Percentiles rank a stretch among this genome's conserved stretches.
These are phyloP conservation scores for Cucumis hystrix DNA, from an alignment of 306 rosid species.

Conservation along the genomic window DNA sequence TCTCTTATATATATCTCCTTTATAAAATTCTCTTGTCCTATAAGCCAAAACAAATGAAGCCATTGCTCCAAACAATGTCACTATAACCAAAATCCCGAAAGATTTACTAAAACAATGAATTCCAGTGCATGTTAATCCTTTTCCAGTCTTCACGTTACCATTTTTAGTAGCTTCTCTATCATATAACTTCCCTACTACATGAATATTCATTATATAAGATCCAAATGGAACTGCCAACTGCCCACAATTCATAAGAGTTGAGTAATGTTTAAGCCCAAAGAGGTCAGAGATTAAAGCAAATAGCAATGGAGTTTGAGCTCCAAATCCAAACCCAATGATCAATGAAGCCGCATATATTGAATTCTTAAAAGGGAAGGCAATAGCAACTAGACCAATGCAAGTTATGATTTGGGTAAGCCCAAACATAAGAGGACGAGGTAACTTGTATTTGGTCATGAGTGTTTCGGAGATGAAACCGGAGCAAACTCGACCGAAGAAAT, in stretches of 20 bases:
- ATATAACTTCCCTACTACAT: background rate
- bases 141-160: background rate
- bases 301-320: slow-evolving; percentile 19
- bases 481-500: slow-evolving; percentile 25
- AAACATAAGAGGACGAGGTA: slow-evolving; percentile 21
- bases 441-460: slow-evolving; percentile 4
- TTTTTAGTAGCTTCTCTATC: background rate
- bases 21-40: slow-evolving; percentile 3
- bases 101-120: background rate
- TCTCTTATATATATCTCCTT: slow-evolving; percentile 9
- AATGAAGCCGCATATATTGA: slow-evolving; percentile 11
- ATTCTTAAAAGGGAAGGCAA: slow-evolving; percentile 15
- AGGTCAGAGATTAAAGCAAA: slow-evolving; percentile 9
- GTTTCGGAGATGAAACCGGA: slow-evolving; percentile 22
- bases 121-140: background rate
- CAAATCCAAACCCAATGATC: slow-evolving; percentile 12
- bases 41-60: background rate
- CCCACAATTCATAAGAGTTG: background rate
- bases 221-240: slow-evolving; percentile 8
- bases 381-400: background rate
- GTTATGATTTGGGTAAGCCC: slow-evolving; percentile 1
- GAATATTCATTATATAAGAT: slow-evolving; percentile 1
- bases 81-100: background rate
- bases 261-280: slow-evolving; percentile 16
- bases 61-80: background rate